Evolutionary conservation across 2,329 filamentous ascomycete genomes (phyloP).

Genomic region (Trichoderma cornu-damae): DNA sequence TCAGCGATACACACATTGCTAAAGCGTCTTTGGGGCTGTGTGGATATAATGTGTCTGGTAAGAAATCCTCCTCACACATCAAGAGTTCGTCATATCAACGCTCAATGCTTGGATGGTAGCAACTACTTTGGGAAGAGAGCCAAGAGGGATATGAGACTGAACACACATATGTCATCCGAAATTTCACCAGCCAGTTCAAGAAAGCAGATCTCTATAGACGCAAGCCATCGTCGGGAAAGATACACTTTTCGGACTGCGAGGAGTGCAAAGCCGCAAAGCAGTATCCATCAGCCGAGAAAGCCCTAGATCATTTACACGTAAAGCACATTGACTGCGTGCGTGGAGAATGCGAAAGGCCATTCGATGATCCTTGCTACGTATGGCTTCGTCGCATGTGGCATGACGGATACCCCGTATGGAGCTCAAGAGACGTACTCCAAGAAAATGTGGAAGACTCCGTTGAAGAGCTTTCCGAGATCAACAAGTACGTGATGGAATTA

Average conservation of each 20-base stretch:
- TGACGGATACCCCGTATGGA: background rate
- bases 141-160: background rate
- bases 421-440: background rate
- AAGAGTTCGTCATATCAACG: background rate
- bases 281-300: background rate
- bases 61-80: background rate
- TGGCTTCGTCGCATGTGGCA: slow-evolving; percentile 7
- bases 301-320: slow-evolving; percentile 1
- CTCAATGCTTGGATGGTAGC: background rate
- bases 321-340: background rate
- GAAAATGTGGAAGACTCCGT: background rate
- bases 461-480: background rate
- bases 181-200: background rate
- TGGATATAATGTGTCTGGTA: slow-evolving; percentile 6
- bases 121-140: background rate
- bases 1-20: background rate
- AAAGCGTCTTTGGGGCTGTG: slow-evolving; percentile 2
- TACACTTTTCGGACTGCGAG: background rate
- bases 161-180: background rate
- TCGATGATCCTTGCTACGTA: slow-evolving; percentile 14
- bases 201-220: background rate
- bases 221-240: background rate
- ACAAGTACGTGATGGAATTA: background rate
- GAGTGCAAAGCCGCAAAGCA: background rate
- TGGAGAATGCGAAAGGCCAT: background rate